phyloP scores from a whole-genome alignment of 495 filamentous ascomycete genomes.

The Neurospora sp. region DNA sequence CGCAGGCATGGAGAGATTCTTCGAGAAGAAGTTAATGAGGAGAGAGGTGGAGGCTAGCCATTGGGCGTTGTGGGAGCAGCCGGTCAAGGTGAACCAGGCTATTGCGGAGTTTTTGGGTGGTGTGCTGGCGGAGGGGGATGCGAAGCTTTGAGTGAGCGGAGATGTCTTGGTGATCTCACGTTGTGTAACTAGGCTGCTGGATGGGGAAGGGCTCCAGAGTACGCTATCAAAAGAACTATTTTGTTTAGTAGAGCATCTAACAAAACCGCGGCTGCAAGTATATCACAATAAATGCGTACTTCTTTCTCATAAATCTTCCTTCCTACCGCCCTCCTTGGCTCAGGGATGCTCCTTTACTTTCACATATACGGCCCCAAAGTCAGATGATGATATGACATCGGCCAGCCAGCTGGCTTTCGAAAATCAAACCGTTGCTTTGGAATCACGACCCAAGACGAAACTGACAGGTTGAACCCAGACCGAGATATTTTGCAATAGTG shows the following conservation, averaged over 20 bases:
- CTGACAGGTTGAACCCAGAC: neutral
- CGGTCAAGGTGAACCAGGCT: slow-evolving; percentile 38
- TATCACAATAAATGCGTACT: neutral
- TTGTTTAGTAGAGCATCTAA: neutral
- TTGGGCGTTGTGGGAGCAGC: slow-evolving; percentile 61
- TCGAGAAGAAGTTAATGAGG: slow-evolving; percentile 50
- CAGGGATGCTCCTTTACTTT: neutral
- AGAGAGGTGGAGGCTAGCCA: slow-evolving; percentile 52
- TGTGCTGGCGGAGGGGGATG: slow-evolving; percentile 7
- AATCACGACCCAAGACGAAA: neutral
- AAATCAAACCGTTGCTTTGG: neutral
- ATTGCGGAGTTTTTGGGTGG: slow-evolving; percentile 29
- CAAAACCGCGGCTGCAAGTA: neutral
- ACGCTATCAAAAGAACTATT: neutral
- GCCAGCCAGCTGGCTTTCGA: neutral
- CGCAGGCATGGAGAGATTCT: slow-evolving; percentile 53
- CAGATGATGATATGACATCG: neutral
- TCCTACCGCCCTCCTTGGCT: neutral
- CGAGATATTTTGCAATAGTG: neutral
- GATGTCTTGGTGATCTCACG: neutral
- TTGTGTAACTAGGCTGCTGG: neutral
- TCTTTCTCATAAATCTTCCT: neutral
- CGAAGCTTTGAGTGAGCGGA: neutral
- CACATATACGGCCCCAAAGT: neutral
- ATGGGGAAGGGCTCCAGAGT: neutral